Base-by-base conservation (phyloP, 2,329 filamentous ascomycete genomes). In the Corinectria fuckeliana region DNA sequence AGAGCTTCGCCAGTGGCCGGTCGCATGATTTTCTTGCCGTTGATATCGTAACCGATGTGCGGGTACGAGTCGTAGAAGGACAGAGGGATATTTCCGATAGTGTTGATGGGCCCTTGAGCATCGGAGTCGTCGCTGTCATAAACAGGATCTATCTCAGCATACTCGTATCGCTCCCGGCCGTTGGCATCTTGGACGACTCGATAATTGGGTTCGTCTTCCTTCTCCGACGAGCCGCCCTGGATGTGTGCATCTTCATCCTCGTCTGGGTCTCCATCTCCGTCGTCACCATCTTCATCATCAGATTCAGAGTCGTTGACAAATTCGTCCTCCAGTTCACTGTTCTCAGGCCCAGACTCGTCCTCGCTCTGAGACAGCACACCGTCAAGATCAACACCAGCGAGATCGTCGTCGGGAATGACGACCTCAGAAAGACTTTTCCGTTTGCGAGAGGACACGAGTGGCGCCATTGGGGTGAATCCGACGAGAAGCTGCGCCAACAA, bases 31-130 rank as follows among this genome's bases (percentile, higher is more conserved):
- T 91, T 96, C 85, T 96, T 97, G 76, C 95, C 95, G 76, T 99
- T 96, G 80, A 99, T 98, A 71, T 97, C 92, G 78, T 99, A 99
- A 60, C 95, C 95, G 74, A 99, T 97, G 75, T 99, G 95, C 50
- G 95, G 95, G 74, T 97, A 99, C 32, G 92, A 91, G 75, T 99
- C 95, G 81, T 99, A 99, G 78, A 97, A 98, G 3, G 91, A 90
- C 49, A 98, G 81, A 5, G 93, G 92, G 60, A 99, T 99, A 74
- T 98, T 84, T 67, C 95, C 96, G 70, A 99, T 97, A 0, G 95
- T 98, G 78, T 99, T 99, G 50, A 82, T 83, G 25, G 89, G 86
- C 56, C 87, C 90, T 62, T 90, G 87, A 3, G 88, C 89, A 74
- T 97, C 94, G 3, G 91, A 91, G 73, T 97, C 94, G 77, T 99